A percentile compares a stretch with the other conserved stretches of the same genome.
These are phyloP conservation scores for Lipomyces yamanashiensis DNA, from an alignment of 805 yeast genomes.

Conservation along the genomic window DNA sequence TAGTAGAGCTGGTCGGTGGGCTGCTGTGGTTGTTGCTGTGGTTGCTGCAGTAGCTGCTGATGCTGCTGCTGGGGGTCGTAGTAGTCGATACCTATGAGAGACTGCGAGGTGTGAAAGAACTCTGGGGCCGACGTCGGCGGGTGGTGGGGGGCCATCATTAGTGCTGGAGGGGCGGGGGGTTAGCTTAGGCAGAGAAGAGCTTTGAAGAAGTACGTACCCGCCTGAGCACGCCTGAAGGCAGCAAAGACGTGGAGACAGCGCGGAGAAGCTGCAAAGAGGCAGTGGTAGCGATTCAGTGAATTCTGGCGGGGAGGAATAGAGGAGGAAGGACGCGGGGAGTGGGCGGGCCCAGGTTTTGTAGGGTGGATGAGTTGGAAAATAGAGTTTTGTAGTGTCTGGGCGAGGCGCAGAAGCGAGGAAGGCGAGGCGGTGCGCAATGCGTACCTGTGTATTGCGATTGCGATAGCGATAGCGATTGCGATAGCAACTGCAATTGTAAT, in stretches of 20 bases:
- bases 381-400: not conserved
- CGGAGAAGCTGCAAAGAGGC: too few relatives aligned
- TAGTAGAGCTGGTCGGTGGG: not conserved
- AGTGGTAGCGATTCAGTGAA: too few relatives aligned
- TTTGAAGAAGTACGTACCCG: not conserved
- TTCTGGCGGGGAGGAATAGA: too few relatives aligned
- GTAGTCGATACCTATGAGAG: not conserved
- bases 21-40: slow-evolving; percentile 12
- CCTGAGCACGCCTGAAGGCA: not conserved
- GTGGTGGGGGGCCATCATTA: slow-evolving; percentile 15
- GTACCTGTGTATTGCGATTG: too few relatives aligned
- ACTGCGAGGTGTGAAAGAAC: not conserved
- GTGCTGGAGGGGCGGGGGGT: not conserved
- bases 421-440: not conserved
- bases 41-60: slow-evolving; percentile 9
- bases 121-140: slow-evolving; percentile 10
- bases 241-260: too few relatives aligned
- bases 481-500: too few relatives aligned
- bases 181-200: not conserved
- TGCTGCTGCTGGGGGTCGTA: not conserved
- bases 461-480: too few relatives aligned
- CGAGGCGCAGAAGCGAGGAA: not conserved
- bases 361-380: not conserved
- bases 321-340: not conserved
- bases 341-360: not conserved